Base-by-base conservation (phyloP, 23 red algal species). In the Gracilaria gracilis region DNA sequence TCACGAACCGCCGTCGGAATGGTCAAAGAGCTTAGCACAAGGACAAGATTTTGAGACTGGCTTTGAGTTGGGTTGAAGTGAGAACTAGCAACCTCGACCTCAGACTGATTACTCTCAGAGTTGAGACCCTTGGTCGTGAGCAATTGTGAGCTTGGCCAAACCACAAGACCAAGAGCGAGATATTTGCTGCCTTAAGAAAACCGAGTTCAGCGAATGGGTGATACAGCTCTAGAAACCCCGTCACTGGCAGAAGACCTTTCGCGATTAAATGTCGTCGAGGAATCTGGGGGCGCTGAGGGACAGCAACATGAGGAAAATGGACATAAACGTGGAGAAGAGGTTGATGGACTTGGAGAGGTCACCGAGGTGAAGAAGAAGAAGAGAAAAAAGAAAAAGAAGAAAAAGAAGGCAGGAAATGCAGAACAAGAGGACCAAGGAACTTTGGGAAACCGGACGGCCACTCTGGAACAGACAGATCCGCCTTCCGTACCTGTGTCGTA, bases 321-420 rank as follows among this genome's bases (percentile, higher is more conserved):
- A 3, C 42, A 49, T n/a, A 77, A 77, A 29, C 19, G 9, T 31
- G 72, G 25, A 20, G 46, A 50, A 29, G 72, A 27, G 23, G 38
- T 25, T 19, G 72, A 50, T 29, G 75, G 87, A 32, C 75, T 81
- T 58, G 87, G 33, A 21, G 57, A 81, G 44, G 72, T 37, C 38
- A 77, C 3, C 27, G 39, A 77, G 13, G 46, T 77, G 23, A 90
- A 90, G 57, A 90, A 90, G 76, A 90, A 90, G 57, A 80, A 81
- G 59, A 87, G 70, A 77, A 94, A 94, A 64, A 87, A 94, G 83
- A 87, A 83, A 67, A 95, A 95, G 67, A 95, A 90, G 86, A 88
- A 88, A 50, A 95, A 95, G 83, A 76, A 79, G 17, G 42, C 86
- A 33, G 57, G 55, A 17, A 82, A 84, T 39, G n/a, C 82, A 21